These are phyloP conservation scores for Xylaria telfairii DNA, from an alignment of 495 filamentous ascomycete species.

Conservation along the genomic window DNA sequence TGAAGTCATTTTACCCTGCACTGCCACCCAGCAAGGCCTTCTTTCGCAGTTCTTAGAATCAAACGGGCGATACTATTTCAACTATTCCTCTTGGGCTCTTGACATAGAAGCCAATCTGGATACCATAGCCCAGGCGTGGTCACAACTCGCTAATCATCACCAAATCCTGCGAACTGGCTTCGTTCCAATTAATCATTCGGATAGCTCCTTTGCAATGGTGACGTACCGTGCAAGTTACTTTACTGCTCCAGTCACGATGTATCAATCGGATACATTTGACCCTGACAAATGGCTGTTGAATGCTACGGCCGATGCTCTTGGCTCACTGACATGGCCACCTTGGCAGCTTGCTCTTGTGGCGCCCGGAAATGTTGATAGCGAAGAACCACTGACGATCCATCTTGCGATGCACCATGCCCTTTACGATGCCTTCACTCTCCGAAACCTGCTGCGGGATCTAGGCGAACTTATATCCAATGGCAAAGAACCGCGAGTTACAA, in stretches of 20 bases:
- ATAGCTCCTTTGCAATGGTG: constrained; percentile 70
- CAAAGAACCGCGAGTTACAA: constrained; percentile 15
- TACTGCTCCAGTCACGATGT: constrained; percentile 25
- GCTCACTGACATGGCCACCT: constrained; percentile 27
- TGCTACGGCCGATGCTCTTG: constrained; percentile 21
- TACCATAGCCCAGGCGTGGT: constrained; percentile 62
- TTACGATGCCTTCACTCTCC: constrained; percentile 77
- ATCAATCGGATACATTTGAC: constrained; percentile 31
- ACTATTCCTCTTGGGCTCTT: constrained; percentile 59
- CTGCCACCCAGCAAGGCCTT: constrained; percentile 68
- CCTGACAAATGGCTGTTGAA: constrained; percentile 40
- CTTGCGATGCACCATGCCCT: constrained; percentile 71
- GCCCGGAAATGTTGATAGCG: neutral
- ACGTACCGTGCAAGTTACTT: constrained; percentile 48
- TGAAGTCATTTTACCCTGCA: constrained; percentile 65
- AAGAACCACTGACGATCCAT: constrained; percentile 48
- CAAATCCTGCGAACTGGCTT: constrained; percentile 80
- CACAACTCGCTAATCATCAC: constrained; percentile 51
- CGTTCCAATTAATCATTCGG: constrained; percentile 60
- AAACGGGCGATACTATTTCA: constrained; percentile 65
- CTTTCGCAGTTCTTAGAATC: constrained; percentile 65
- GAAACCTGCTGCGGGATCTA: constrained; percentile 64
- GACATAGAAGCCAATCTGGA: constrained; percentile 18
- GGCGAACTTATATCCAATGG: constrained; percentile 25
- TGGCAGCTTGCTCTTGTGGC: constrained; percentile 43